Conservation (phyloP, 768 basidiomycete species). For the Leccinum rimulosum region DNA sequence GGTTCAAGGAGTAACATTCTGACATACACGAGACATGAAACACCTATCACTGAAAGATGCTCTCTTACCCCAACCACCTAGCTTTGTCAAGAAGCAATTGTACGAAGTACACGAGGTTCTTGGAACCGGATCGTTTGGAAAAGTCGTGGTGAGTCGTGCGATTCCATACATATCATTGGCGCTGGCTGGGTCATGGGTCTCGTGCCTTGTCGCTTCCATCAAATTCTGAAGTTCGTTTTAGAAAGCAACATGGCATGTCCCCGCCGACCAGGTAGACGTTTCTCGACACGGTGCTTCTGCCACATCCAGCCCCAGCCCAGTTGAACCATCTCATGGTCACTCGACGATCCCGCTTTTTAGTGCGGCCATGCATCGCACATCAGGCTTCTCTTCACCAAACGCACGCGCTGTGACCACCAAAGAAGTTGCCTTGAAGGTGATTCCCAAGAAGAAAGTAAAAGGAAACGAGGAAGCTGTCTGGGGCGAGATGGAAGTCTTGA, state of each 20-base stretch:
- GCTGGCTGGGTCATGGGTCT: conserved; percentile 3
- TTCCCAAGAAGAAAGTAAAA: conserved; percentile 94
- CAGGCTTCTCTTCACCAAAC: conserved; percentile 24
- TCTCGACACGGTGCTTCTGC: conserved; percentile 59
- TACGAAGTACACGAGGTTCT: conserved; percentile 73
- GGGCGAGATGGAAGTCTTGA: conserved; percentile 91
- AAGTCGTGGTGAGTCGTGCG: conserved; percentile 66
- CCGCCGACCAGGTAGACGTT: conserved; percentile 52
- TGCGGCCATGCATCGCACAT: conserved; percentile 21
- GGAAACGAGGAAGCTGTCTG: conserved; percentile 86
- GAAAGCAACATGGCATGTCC: conserved; percentile 79
- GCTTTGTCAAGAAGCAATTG: conserved; percentile 81
- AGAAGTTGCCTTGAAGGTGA: conserved; percentile 86
- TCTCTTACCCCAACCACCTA: conserved; percentile 79
- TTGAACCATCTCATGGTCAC: conserved; percentile 17
- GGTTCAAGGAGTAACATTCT: neutral
- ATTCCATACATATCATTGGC: neutral
- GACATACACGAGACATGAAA: conserved; percentile 24
- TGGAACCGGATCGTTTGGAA: conserved; percentile 86
- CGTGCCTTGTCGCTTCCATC: conserved; percentile 1
- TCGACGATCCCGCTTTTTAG: conserved; percentile 32
- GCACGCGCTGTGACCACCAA: conserved; percentile 43
- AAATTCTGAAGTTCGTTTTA: conserved; percentile 24
- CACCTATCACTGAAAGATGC: conserved; percentile 47
- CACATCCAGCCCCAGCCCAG: conserved; percentile 23